Base-by-base conservation (phyloP, 805 yeast species). In the Cyberlindnera petersonii region DNA sequence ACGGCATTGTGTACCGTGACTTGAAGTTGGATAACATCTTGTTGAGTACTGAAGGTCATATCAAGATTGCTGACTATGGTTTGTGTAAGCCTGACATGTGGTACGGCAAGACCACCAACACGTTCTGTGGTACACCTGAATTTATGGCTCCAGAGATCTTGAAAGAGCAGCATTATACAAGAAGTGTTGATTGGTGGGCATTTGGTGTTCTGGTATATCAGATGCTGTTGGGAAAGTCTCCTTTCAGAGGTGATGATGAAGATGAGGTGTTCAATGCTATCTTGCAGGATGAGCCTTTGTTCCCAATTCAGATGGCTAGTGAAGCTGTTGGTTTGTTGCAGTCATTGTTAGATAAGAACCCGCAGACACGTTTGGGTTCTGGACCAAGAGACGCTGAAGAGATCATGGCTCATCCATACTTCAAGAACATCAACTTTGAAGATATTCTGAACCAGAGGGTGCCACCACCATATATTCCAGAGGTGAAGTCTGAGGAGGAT, bases 181-280 rank as follows among this genome's bases (percentile, higher is more conserved):
- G 95, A 56, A 84, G 93, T 27, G 98, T 93, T 39, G 99, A 93
- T 65, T 93, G 98, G 98, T 93, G 98, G 98, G 98, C 98, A 1
- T 87, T 89, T 70, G 99, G 99, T 42, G 98, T 93, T 21, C 71
- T 93, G 48, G 69, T 93, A 49, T 93, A 91, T 63, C 98, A 93
- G 64, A 93, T 93, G 99, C 70, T 93, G 41, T 71, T 93, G 42
- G 93, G 96, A 37, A 95, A 91, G 63, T 86, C 96, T 7, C 99
- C 99, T 26, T 93, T 93, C 66, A 82, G 91, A 50, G 98, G 99
- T 49, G 96, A 89, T 50, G 95, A 86, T 58, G 95, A 86, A 56
- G 98, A 93, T 58, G 98, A 93, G 64, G 88, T 93, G 24, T 93
- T 91, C 65, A 93, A 89, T 63, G 96, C 98, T 11, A 93, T 93